Evolutionary conservation across 2,329 filamentous ascomycete genomes (phyloP), one percentile per base, ranked within the genome.

Genomic region (Harringtonia lauricola): DNA sequence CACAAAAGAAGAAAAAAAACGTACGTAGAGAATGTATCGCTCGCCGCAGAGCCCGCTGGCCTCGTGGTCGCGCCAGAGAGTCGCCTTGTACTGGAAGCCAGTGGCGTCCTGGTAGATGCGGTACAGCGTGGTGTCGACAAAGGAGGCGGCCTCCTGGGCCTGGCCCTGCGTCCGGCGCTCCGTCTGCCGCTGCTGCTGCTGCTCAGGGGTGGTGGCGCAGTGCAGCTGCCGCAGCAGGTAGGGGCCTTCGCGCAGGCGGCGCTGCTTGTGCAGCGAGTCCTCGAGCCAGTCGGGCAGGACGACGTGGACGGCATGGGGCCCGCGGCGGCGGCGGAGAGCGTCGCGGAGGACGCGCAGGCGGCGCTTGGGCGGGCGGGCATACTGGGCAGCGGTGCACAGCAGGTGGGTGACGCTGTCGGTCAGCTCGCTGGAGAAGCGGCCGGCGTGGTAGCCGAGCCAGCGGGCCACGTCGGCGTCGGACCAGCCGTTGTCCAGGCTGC

Each of bases 351-450:
- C 35, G 22, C n/a, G 15, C 17, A 41, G 26, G 21, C 39, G 45
- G 29, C 22, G n/a, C 36, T 29, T 37, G 36, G n/a, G 28, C 3
- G 45, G 45, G 36, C 35, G 39, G 18, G 28, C 17, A 59, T 77
- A 88, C 15, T 80, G 73, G 29, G 77, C 69, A 40, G 72, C 65
- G 0, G 76, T 77, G 43, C 78, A 75, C 19, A 95, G 69, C 0
- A 95, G 64, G 60, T 94, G 87, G 0, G 87, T 94, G 10, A 82
- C 75, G 0, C 64, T 54, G 0, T 66, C 57, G 22, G 66, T 67
- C 17, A 86, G 61, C 1, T 67, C 62, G 1, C 64, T 57, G 0
- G 64, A 61, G 55, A 79, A 82, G 2, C 45, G 59, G 2, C 83
- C 87, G 8, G 76, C 78, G 46, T 83, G 76, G 4, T 66, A 56